Evolutionary conservation across 2,329 filamentous ascomycete species (phyloP).

Genomic region (Tolypocladium inflatum): DNA sequence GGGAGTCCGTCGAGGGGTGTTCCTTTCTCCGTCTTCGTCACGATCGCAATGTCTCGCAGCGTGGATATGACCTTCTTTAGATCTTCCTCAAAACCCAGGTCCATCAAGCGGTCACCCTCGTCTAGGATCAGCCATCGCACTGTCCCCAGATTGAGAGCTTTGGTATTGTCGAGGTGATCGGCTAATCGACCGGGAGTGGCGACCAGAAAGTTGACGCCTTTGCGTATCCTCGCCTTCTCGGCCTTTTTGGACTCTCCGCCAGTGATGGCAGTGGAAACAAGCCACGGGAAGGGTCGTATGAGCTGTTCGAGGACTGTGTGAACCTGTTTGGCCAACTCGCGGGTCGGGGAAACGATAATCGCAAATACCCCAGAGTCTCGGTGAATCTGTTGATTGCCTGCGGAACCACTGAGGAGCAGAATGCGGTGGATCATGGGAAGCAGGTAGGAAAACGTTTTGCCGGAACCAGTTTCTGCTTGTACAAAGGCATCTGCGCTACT

Average conservation of each 20-base stretch:
- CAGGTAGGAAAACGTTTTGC: conserved; percentile 94
- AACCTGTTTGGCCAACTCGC: conserved; percentile 92
- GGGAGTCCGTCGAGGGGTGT: conserved; percentile 56
- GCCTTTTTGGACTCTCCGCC: conserved; percentile 62
- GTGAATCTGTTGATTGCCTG: conserved; percentile 51
- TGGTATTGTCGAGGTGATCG: conserved; percentile 88
- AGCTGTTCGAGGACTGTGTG: conserved; percentile 76
- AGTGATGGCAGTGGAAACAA: conserved; percentile 79
- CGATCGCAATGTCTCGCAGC: conserved; percentile 56
- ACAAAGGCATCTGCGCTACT: conserved; percentile 88
- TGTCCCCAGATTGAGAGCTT: conserved; percentile 77
- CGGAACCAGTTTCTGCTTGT: conserved; percentile 93
- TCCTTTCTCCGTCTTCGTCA: conserved; percentile 49
- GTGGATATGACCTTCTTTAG: conserved; percentile 77
- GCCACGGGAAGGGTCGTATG: conserved; percentile 83
- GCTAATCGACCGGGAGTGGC: conserved; percentile 86
- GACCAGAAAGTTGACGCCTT: conserved; percentile 91
- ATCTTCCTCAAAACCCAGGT: conserved; percentile 92
- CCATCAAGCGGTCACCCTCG: conserved; percentile 97
- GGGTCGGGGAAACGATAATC: conserved; percentile 85
- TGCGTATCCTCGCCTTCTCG: conserved; percentile 87
- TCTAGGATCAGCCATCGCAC: conserved; percentile 92
- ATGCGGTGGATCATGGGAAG: conserved; percentile 86
- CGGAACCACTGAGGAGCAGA: conserved; percentile 58
- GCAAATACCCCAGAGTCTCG: conserved; percentile 87